Conservation (phyloP, 192 early-diverging fungal genomes). For the Podila verticillata region DNA sequence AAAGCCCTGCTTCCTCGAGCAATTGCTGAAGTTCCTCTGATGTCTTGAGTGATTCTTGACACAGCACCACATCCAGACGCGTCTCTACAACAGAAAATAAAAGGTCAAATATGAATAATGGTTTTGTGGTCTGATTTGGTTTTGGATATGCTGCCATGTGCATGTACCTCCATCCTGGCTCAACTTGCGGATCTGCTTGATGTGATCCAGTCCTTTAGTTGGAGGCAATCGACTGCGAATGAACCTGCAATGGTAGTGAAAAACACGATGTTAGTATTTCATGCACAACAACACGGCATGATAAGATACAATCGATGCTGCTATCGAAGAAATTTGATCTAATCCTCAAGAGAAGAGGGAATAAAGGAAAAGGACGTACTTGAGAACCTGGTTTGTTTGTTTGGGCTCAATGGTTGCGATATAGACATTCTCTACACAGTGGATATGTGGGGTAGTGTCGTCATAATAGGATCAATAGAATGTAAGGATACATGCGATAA, state of each 20-base stretch:
- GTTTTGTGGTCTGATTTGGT: neutral
- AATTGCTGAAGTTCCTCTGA: conserved; percentile 22
- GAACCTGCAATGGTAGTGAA: conserved; percentile 52
- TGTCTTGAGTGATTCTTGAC: conserved; percentile 35
- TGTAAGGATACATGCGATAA: no score
- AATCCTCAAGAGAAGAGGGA: no score
- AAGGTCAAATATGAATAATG: neutral
- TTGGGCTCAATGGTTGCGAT: conserved; percentile 35
- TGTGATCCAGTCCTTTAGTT: conserved; percentile 51
- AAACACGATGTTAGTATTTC: neutral
- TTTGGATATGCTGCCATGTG: neutral
- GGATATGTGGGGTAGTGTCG: neutral
- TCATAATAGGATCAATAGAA: no score
- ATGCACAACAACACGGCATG: neutral
- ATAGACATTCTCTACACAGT: conserved; percentile 26
- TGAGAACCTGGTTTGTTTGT: conserved; percentile 39
- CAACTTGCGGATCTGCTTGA: conserved; percentile 55
- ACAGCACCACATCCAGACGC: conserved; percentile 49
- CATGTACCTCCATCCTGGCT: conserved; percentile 14
- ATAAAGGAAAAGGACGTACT: conserved; percentile 18
- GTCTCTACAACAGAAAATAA: conserved; percentile 2
- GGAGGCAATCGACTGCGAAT: conserved; percentile 53
- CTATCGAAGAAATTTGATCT: no score
- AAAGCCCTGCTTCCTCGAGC: conserved; percentile 31
- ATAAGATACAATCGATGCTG: neutral